Base-by-base conservation (phyloP, 2,329 filamentous ascomycete genomes). In the Sclerotiophoma versabilis region DNA sequence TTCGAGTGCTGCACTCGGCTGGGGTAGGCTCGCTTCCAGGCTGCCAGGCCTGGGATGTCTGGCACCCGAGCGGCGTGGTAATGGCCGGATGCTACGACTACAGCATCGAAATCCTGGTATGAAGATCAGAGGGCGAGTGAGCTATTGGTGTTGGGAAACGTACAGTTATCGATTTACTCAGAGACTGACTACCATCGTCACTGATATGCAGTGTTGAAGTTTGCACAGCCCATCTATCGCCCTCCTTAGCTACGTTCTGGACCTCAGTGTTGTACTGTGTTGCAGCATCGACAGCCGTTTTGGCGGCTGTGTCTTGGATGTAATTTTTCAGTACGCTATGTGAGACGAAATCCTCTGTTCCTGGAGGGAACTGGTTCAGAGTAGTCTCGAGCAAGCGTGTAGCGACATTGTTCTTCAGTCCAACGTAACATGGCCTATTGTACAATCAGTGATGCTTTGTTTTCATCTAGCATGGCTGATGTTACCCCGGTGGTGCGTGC, bases 221-320 rank as follows among this genome's bases (percentile, higher is more conserved):
- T 2, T 76, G 70, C 0, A 89, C 73, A 1, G 68, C 65, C 87
- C 87, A 90, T 12, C 73, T 72, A 0, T 58, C 69, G 0, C 69
- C 73, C 0, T 70, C 65, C 63, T 88, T 89, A 1, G 62, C 56
- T 0, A 83, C 63, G 3, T 75, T 71, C 55, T 82, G 82, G 0
- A 90, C 87, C n/a, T 83, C 76, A 0, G 87, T 88, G 37, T 86
- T 76, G 61, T 84, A 88, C 0, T 74, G 64, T 0, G 84, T 85
- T 8, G 78, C 64, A 0, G 76, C 68, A 2, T 84, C 70, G 0
- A 88, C 81, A 0, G 80, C 81, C 1, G 81, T 78, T 1, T 77
- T 71, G 0, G 60, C 58, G 0, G 86, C 81, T 0, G 86, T 82
- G n/a, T 81, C 78, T 54, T 87, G 82, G 4, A 90, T 81, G 62